Evolutionary conservation across 306 rosid species (phyloP), one percentile per base, ranked within the genome.

Genomic region (Prinsepia uniflora): DNA sequence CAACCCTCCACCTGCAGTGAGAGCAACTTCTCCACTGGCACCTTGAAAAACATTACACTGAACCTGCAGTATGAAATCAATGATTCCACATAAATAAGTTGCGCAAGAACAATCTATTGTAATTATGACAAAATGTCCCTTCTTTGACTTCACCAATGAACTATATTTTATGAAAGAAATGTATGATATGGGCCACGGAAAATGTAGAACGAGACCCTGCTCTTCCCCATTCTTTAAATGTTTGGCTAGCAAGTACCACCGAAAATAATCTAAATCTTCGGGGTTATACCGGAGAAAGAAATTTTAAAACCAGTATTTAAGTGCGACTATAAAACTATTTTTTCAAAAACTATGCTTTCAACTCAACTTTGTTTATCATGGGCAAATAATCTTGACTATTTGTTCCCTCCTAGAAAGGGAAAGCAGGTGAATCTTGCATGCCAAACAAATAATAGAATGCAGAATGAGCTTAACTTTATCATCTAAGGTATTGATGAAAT

Each of bases 31-130:
- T 71, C 93, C 96, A 56, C 73, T 82, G 60, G 79, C 94, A 70
- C 97, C 98, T 86, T 93, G 87, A 63, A 93, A 93, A 77, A 87
- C 90, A 80, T 93, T 90, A 78, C 94, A 88, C 39, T 93, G 98
- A 49, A 79, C 89, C 98, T 93, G 94, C 79, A 79, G 68, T 42
- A 39, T 74, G 70, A 80, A 49, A 80, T 62, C 55, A 64, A 65
- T 11, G 20, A 56, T 40, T 49, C 48, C 67, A 81, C 60, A 76
- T 66, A 64, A 57, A 49, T 66, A 66, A 56, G 63, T 42, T 65
- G 36, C 63, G 19, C 20, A 68, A 63, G 24, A 34, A 48, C n/a
- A 42, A 63, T 46, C 70, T 46, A 49, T 78, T 17, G 52, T 43
- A 58, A 19, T 20, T 50, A 70, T 36, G 42, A 19, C 74, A 72